A percentile compares a stretch with the other conserved stretches of the same genome.
Evolutionary conservation across 495 filamentous ascomycete genomes (phyloP).

Genomic region (Chaetomium cochliodes): DNA sequence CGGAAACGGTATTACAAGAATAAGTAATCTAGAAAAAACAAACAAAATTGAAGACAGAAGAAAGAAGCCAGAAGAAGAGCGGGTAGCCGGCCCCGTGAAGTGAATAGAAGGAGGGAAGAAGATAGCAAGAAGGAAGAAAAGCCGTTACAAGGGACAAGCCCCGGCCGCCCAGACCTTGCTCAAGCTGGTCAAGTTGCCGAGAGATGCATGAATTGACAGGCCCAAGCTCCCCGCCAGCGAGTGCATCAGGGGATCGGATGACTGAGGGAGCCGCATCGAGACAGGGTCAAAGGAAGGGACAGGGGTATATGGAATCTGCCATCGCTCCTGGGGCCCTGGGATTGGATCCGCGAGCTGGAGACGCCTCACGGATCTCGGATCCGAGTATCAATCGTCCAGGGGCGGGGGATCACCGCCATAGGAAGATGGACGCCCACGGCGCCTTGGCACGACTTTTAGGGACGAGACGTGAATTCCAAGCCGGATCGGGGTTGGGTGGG

Average conservation of each 20-base stretch:
- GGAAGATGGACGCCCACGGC: slow-evolving; percentile 2
- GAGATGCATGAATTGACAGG: slow-evolving; percentile 30
- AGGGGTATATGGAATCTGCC: slow-evolving; percentile 25
- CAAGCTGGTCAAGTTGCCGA: slow-evolving; percentile 26
- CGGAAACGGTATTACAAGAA: slow-evolving; percentile 15
- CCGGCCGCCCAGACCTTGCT: slow-evolving; percentile 33
- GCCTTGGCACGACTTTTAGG: neutral
- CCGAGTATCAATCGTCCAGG: slow-evolving; percentile 15
- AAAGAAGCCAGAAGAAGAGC: slow-evolving; percentile 19
- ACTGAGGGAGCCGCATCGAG: slow-evolving; percentile 21
- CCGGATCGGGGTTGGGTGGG: slow-evolving; percentile 16
- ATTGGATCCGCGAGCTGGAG: slow-evolving; percentile 27
- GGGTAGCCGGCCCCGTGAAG: slow-evolving; percentile 27
- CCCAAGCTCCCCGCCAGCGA: slow-evolving; percentile 25
- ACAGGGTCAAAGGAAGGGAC: slow-evolving; percentile 14
- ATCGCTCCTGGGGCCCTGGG: slow-evolving; percentile 24
- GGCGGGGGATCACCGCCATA: slow-evolving; percentile 19
- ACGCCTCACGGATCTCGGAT: slow-evolving; percentile 25
- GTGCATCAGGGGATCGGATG: slow-evolving; percentile 28
- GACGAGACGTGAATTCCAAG: neutral
- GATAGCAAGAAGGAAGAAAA: slow-evolving; percentile 17
- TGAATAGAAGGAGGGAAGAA: slow-evolving; percentile 25
- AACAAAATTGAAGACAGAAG: slow-evolving; percentile 5
- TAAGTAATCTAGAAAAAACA: slow-evolving; percentile 11
- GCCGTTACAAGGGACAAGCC: slow-evolving; percentile 36